These are phyloP conservation scores for Epichloe coenophiala DNA, from an alignment of 2,329 filamentous ascomycete species.

Conservation along the genomic window DNA sequence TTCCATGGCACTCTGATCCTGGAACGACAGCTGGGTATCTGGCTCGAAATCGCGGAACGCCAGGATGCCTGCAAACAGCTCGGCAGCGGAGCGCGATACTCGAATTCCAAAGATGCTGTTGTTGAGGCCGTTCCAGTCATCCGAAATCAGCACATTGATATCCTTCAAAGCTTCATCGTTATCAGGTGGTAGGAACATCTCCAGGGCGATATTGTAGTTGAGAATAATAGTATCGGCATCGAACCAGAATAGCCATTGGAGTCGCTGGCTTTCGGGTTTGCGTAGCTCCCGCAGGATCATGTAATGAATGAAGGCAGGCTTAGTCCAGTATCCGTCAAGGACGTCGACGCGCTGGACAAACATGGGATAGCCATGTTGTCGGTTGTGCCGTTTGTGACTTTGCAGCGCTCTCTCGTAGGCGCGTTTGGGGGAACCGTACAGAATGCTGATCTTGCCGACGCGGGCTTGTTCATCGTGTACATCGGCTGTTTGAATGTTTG, in stretches of 20 bases:
- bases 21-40: slow-evolving; percentile 5
- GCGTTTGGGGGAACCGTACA: slow-evolving; percentile 1
- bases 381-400: slow-evolving; percentile 22
- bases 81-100: slow-evolving; percentile 7
- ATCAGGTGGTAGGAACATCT: slow-evolving; percentile 1
- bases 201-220: slow-evolving; percentile 4
- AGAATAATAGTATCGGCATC: slow-evolving; percentile 9
- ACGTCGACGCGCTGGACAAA: slow-evolving; percentile 19
- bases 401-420: slow-evolving; percentile 15
- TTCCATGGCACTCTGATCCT: slow-evolving; percentile 11
- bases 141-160: background rate
- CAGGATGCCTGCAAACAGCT: slow-evolving; percentile 9
- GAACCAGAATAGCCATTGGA: slow-evolving; percentile 24
- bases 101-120: slow-evolving; percentile 9
- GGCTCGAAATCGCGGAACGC: slow-evolving; percentile 8
- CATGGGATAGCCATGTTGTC: slow-evolving; percentile 19
- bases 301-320: slow-evolving; percentile 24
- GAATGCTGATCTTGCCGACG: slow-evolving; percentile 4
- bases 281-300: slow-evolving; percentile 24
- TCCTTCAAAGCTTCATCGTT: background rate
- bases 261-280: slow-evolving; percentile 22
- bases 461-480: slow-evolving; percentile 4
- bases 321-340: slow-evolving; percentile 22
- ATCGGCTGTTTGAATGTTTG: background rate
- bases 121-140: slow-evolving; percentile 5